These are phyloP conservation scores for Mrakiaceae sp. DNA, from an alignment of 1,284 basidiomycete species.

Conservation along the genomic window DNA sequence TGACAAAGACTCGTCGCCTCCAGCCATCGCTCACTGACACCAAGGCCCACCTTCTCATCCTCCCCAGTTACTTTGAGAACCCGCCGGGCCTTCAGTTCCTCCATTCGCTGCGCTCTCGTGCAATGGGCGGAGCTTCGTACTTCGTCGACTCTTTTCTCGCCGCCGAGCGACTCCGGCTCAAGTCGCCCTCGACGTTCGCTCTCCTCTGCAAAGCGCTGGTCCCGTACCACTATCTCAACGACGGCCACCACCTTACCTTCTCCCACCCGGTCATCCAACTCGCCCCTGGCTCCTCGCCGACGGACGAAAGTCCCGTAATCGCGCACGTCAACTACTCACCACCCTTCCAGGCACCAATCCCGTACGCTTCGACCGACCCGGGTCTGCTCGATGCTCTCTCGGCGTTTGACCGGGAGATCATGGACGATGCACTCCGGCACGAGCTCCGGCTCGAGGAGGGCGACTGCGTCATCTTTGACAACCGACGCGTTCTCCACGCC, in stretches of 20 bases:
- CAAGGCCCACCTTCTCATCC: neutral
- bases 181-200: constrained; percentile 47
- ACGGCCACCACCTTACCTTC: constrained; percentile 69
- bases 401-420: constrained; percentile 52
- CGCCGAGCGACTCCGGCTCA: constrained; percentile 47
- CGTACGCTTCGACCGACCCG: constrained; percentile 38
- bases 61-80: constrained; percentile 64
- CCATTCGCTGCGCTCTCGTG: constrained; percentile 73
- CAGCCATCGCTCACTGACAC: neutral
- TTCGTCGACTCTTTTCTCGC: constrained; percentile 76
- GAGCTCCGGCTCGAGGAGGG: constrained; percentile 66
- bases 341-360: constrained; percentile 80
- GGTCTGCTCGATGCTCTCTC: constrained; percentile 43
- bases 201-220: constrained; percentile 54
- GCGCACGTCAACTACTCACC: constrained; percentile 81
- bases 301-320: constrained; percentile 31
- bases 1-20: neutral
- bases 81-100: constrained; percentile 84
- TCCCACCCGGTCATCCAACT: constrained; percentile 74
- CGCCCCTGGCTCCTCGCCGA: constrained; percentile 8
- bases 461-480: constrained; percentile 86
- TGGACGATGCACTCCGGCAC: constrained; percentile 47
- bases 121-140: constrained; percentile 76
- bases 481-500: constrained; percentile 81
- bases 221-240: constrained; percentile 83